These are phyloP conservation scores for Echinosophora koreensis DNA, from an alignment of 306 rosid species.

Conservation along the genomic window DNA sequence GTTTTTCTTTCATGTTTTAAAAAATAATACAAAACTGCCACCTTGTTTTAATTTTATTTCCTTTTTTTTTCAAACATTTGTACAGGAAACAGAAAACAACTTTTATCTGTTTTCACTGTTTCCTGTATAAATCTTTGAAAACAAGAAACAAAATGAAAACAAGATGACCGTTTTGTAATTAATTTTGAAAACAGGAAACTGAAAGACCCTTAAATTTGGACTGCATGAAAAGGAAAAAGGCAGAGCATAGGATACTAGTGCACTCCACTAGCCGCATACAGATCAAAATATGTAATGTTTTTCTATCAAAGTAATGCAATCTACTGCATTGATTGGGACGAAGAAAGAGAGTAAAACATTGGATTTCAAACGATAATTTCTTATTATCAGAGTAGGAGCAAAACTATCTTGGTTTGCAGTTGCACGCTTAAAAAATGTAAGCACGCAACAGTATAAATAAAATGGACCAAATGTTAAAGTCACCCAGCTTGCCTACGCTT, in stretches of 20 bases:
- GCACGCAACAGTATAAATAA: constrained; percentile 30
- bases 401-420: constrained; percentile 38
- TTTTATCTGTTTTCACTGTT: no score
- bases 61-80: no score
- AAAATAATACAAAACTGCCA: no score
- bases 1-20: no score
- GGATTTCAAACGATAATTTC: background rate
- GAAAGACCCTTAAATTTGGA: no score
- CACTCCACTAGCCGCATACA: background rate
- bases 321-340: background rate
- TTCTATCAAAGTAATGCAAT: background rate
- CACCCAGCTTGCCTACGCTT: constrained; percentile 42
- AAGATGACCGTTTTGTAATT: no score
- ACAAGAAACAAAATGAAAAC: no score
- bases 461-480: constrained; percentile 27
- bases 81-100: no score
- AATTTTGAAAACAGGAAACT: no score
- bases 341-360: background rate
- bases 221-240: background rate
- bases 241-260: background rate
- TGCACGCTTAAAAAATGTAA: constrained; percentile 23
- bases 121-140: no score
- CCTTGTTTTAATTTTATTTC: no score
- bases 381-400: background rate
- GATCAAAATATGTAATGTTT: background rate